phyloP scores from a whole-genome alignment of 23 red algal genomes.

The Porphyridium purpureum region DNA sequence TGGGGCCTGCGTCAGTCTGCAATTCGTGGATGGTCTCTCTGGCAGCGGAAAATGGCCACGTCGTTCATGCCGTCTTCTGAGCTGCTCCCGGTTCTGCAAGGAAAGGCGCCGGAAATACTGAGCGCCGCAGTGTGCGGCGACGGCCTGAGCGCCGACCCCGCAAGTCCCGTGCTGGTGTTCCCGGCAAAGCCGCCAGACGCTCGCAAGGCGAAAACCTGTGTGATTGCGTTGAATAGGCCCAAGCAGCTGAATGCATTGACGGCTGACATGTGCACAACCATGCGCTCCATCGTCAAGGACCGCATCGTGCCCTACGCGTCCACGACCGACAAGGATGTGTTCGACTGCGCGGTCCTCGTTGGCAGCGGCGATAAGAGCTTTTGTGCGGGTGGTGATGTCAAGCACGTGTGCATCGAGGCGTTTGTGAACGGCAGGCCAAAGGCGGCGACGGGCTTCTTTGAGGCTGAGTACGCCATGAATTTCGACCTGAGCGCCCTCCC shows the following conservation, averaged over 20 bases:
- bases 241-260: conserved; percentile 32
- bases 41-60: too few relatives aligned
- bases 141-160: too few relatives aligned
- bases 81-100: too few relatives aligned
- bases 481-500: conserved; percentile 23
- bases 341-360: conserved; percentile 15
- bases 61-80: too few relatives aligned
- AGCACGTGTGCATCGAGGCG: conserved; percentile 12
- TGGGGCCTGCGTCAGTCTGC: too few relatives aligned
- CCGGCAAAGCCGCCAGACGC: too few relatives aligned
- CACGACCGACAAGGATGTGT: background rate
- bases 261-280: conserved; percentile 16
- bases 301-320: background rate
- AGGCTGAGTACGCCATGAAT: conserved; percentile 41
- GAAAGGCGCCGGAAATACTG: too few relatives aligned
- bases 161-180: too few relatives aligned
- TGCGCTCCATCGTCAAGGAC: conserved; percentile 17
- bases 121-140: too few relatives aligned
- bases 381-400: conserved; percentile 85
- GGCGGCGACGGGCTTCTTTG: conserved; percentile 31
- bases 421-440: conserved; percentile 4
- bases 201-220: too few relatives aligned
- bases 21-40: too few relatives aligned
- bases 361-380: conserved; percentile 25
- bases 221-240: conserved; percentile 53